Evolutionary conservation across 768 basidiomycete genomes (phyloP).

Genomic region (Suillus paluster): DNA sequence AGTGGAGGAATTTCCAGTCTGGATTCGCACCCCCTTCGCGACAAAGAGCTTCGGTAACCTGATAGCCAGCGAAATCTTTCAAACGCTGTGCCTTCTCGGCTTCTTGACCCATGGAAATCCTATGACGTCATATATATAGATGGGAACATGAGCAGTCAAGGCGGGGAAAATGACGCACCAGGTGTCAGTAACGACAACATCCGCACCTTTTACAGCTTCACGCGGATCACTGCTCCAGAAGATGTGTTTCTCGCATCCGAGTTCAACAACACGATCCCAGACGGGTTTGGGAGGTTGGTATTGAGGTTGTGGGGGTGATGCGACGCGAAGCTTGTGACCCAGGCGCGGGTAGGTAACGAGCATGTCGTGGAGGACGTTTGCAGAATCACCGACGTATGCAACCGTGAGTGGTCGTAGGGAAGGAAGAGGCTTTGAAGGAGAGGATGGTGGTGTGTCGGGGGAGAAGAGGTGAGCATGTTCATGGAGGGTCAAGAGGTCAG

Average conservation of each 20-base stretch:
- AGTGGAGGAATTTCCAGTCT: slow-evolving; percentile 95
- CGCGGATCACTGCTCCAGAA: slow-evolving; percentile 78
- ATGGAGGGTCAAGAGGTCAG: slow-evolving; percentile 89
- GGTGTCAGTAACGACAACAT: slow-evolving; percentile 97
- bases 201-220: slow-evolving; percentile 88
- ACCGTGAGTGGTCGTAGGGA: slow-evolving; percentile 80
- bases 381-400: slow-evolving; percentile 92
- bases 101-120: slow-evolving; percentile 99
- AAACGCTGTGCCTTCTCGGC: slow-evolving; percentile 88
- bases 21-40: slow-evolving; percentile 78
- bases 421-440: slow-evolving; percentile 41
- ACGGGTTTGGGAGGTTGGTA: slow-evolving; percentile 77
- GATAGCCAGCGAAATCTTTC: slow-evolving; percentile 88
- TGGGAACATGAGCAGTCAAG: background rate
- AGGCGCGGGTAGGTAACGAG: slow-evolving; percentile 92
- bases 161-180: slow-evolving; percentile 55
- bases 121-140: slow-evolving; percentile 29
- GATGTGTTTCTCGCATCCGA: slow-evolving; percentile 73
- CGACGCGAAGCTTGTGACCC: slow-evolving; percentile 85
- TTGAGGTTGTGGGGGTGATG: slow-evolving; percentile 63
- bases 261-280: slow-evolving; percentile 79
- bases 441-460: slow-evolving; percentile 22
- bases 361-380: slow-evolving; percentile 97
- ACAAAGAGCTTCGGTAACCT: slow-evolving; percentile 90
- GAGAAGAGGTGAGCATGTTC: slow-evolving; percentile 69